A percentile compares a stretch with the other conserved stretches of the same genome.
These are phyloP conservation scores for Cordyceps farinosa DNA, from an alignment of 2,329 filamentous ascomycete genomes.

Conservation along the genomic window DNA sequence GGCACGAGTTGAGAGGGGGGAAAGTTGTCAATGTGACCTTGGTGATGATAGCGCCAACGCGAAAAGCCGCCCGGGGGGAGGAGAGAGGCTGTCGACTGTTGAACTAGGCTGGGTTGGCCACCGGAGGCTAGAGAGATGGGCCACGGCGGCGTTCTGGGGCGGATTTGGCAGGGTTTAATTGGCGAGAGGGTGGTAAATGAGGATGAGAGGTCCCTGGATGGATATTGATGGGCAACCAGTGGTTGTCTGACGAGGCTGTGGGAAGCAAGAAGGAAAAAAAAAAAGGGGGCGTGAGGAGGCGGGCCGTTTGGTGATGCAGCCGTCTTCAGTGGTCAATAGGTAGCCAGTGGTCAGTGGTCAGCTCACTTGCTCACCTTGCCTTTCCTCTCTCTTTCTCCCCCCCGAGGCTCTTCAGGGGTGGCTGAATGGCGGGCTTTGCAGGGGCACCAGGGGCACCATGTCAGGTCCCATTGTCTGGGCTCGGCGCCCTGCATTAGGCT, in stretches of 20 bases:
- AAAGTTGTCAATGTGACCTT: constrained; percentile 9
- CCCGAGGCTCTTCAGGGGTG: not conserved
- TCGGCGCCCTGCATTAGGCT: not conserved
- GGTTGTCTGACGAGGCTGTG: constrained; percentile 1
- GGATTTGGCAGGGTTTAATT: constrained; percentile 7
- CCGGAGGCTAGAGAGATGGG: not conserved
- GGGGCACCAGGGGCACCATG: not conserved
- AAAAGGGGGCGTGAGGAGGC: constrained; percentile 1
- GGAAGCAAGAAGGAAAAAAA: not conserved
- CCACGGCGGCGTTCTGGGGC: not conserved
- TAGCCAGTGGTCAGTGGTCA: not conserved
- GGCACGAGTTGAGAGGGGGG: not conserved
- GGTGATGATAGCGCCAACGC: constrained; percentile 13
- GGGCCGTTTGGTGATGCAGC: not conserved
- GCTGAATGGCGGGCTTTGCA: not conserved
- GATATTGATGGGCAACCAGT: not conserved
- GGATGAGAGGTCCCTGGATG: not conserved
- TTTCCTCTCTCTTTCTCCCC: too few species aligned
- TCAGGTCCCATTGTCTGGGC: not conserved
- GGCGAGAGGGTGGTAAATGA: not conserved
- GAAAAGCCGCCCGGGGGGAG: constrained; percentile 5
- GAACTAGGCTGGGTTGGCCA: not conserved
- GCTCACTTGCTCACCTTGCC: not conserved
- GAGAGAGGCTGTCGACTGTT: not conserved
- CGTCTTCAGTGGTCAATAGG: not conserved